These are phyloP conservation scores for Areca catechu DNA, from an alignment of 176 grass and related monocot genomes.

Conservation along the genomic window DNA sequence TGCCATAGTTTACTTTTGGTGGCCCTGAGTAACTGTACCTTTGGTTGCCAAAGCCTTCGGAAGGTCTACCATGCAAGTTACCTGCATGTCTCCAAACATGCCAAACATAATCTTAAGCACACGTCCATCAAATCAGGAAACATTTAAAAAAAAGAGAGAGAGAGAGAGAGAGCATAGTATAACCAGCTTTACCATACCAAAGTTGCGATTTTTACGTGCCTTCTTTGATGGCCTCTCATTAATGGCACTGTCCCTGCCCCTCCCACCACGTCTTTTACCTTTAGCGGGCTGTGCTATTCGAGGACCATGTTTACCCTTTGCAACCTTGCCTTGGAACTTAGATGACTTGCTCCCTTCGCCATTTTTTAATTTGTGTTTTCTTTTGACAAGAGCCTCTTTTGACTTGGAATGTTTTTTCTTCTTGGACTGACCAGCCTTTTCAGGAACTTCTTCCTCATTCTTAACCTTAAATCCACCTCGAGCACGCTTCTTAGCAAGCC, in stretches of 20 bases:
- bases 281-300: constrained; percentile 22
- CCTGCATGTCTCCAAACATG: constrained; percentile 18
- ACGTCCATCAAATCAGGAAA: background rate
- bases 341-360: constrained; percentile 12
- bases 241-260: constrained; percentile 16
- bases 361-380: constrained; percentile 26
- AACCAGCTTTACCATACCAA: background rate
- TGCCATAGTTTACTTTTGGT: constrained; percentile 4
- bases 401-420: constrained; percentile 22
- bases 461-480: constrained; percentile 31
- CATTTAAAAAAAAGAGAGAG: constrained; percentile 7
- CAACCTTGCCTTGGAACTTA: constrained; percentile 8
- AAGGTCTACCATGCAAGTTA: constrained; percentile 24
- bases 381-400: constrained; percentile 23
- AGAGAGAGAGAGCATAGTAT: constrained; percentile 6
- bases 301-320: background rate
- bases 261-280: constrained; percentile 29
- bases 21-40: constrained; percentile 11
- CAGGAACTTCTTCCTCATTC: constrained; percentile 11
- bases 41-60: constrained; percentile 1
- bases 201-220: constrained; percentile 27
- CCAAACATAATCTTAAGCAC: background rate
- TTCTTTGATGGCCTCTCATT: constrained; percentile 36
- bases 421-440: constrained; percentile 14
- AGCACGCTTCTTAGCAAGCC: constrained; percentile 21